phyloP scores from a whole-genome alignment of 164 flowering plant genomes.

The Cinnamomum chago region DNA sequence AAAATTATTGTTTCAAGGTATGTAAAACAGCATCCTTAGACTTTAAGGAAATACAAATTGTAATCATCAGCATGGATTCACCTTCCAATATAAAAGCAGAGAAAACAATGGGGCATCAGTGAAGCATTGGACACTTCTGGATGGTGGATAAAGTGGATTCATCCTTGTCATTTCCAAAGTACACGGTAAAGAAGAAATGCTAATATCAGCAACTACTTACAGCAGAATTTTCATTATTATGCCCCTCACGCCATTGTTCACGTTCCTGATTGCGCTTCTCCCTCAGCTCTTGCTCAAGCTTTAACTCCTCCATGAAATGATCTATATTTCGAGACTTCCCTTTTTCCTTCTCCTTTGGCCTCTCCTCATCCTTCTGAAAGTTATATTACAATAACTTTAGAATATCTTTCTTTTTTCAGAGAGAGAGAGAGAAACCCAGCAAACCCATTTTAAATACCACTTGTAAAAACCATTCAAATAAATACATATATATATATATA shows the following conservation, averaged over 20 bases:
- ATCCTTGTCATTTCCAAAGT: background rate
- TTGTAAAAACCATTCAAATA: no score
- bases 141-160: background rate
- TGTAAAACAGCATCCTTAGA: no score
- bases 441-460: no score
- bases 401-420: background rate
- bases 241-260: constrained; percentile 79
- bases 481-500: no score
- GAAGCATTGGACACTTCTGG: background rate
- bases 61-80: background rate
- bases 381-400: background rate
- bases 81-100: background rate
- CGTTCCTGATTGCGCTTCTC: constrained; percentile 94
- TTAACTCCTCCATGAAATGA: constrained; percentile 95
- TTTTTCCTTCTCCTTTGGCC: constrained; percentile 83
- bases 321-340: constrained; percentile 91
- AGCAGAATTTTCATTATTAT: constrained; percentile 57
- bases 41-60: no score
- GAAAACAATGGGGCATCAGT: background rate
- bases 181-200: background rate
- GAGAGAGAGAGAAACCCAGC: no score
- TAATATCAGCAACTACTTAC: constrained; percentile 41
- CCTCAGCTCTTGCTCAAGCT: constrained; percentile 94
- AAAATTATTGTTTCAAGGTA: no score
- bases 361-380: constrained; percentile 74